Evolutionary conservation across 129 eudicot species (phyloP).

Genomic region (Saposhnikovia divaricata): DNA sequence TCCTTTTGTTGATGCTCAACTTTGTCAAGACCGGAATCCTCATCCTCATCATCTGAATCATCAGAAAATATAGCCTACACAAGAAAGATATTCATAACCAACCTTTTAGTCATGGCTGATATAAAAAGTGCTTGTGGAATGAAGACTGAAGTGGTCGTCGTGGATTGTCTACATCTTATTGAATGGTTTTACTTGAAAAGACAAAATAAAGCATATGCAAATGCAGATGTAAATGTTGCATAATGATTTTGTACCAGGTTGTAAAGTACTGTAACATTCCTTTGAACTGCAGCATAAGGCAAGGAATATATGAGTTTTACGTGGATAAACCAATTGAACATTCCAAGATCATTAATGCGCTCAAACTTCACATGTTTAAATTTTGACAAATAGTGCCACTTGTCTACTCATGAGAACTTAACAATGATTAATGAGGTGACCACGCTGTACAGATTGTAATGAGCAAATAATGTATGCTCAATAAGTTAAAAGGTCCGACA

Average conservation of each 20-base stretch:
- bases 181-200: neutral
- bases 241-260: neutral
- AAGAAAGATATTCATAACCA: neutral
- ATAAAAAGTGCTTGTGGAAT: neutral
- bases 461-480: neutral
- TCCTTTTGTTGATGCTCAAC: constrained; percentile 60
- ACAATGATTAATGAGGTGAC: neutral
- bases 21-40: constrained; percentile 23
- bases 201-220: neutral
- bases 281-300: neutral
- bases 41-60: constrained; percentile 84
- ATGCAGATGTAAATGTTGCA: neutral
- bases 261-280: neutral
- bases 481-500: neutral
- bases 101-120: neutral
- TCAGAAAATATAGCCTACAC: constrained; percentile 95
- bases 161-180: neutral
- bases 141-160: neutral
- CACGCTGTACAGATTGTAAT: neutral
- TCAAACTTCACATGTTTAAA: neutral
- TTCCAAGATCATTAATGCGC: neutral
- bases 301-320: neutral
- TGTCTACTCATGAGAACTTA: neutral
- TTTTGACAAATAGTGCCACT: neutral
- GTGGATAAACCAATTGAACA: neutral